Base-by-base conservation (phyloP, 306 rosid species). In the Ormosia semicastrata region DNA sequence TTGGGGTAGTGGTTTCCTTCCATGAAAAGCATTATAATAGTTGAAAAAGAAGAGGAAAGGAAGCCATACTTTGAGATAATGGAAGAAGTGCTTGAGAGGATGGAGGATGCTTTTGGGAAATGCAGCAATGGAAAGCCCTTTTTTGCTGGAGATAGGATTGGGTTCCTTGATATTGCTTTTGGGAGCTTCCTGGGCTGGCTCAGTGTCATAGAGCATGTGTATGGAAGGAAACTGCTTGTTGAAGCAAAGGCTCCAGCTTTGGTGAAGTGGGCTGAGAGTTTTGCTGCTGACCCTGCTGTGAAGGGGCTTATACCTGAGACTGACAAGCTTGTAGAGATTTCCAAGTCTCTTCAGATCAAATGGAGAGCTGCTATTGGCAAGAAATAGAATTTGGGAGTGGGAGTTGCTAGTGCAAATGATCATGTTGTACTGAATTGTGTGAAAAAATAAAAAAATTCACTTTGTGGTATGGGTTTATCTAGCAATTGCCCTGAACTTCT, bases 141-240 rank as follows among this genome's bases (percentile, higher is more conserved):
- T 76, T 92, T 87, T 15, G 81, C 83, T 4, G 93, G 97, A 4
- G 94, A 87, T 52, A 76, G n/a, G 3, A 81, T 92, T 82, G 94
- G 94, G 10, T 89, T 68, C 60, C 82, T 89, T 39, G 95, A 91
- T 50, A 86, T 91, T 82, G 88, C 88, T 69, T 82, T 92, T 39
- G 94, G 97, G n/a, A 32, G 85, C 63, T 81, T 66, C 43, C n/a
- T 92, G 81, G 89, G 86, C 6, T 85, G 89, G 89, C 24, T 91
- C 0, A 80, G 79, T 43, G 91, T 83, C 3, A 72, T 74, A 32
- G 92, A 92, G 58, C 71, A 18, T 7, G 43, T 40, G 3, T 59
- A 8, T 49, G 93, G 81, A 24, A 6, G 82, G 72, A 87, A 87
- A 77, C 7, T 92, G 2, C 58, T 90, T 2, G 86, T 75, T 68